Evolutionary conservation across 2,329 filamentous ascomycete genomes (phyloP).

Genomic region (Furcasterigmium sp.): DNA sequence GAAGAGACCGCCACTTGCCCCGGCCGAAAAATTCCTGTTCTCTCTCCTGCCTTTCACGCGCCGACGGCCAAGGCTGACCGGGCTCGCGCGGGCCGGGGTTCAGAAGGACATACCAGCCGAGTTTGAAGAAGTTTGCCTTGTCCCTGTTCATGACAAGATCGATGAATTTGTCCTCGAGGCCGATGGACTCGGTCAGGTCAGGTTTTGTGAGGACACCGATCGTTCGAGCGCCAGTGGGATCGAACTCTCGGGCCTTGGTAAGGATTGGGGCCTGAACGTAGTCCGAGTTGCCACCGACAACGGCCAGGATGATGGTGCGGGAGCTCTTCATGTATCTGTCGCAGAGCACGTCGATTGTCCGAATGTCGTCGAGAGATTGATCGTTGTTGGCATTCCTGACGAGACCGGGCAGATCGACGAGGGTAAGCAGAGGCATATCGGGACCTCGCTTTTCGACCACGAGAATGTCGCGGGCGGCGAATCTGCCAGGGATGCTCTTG

Average conservation of each 20-base stretch:
- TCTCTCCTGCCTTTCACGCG: slow-evolving; percentile 32
- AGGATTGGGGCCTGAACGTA: slow-evolving; percentile 48
- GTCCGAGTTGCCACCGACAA: slow-evolving; percentile 50
- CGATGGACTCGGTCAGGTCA: slow-evolving; percentile 46
- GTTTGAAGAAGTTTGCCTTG: slow-evolving; percentile 42
- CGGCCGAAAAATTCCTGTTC: slow-evolving; percentile 44
- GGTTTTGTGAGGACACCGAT: slow-evolving; percentile 49
- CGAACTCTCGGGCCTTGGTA: slow-evolving; percentile 44
- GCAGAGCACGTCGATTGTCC: slow-evolving; percentile 45
- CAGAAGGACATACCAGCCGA: slow-evolving; percentile 47
- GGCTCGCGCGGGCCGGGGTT: slow-evolving; percentile 39
- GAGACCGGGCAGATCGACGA: slow-evolving; percentile 57
- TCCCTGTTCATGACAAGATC: slow-evolving; percentile 47
- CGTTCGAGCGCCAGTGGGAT: slow-evolving; percentile 41
- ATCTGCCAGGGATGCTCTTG: slow-evolving; percentile 43
- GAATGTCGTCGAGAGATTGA: slow-evolving; percentile 47
- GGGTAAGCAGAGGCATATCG: slow-evolving; percentile 52
- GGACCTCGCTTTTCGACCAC: slow-evolving; percentile 56
- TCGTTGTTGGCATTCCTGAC: slow-evolving; percentile 48
- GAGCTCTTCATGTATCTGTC: slow-evolving; percentile 51
- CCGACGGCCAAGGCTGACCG: slow-evolving; percentile 37
- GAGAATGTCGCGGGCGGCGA: slow-evolving; percentile 47
- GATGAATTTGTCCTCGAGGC: slow-evolving; percentile 48
- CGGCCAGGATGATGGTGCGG: slow-evolving; percentile 49
- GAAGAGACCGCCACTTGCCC: slow-evolving; percentile 43